Percentiles rank a stretch among this genome's conserved stretches.
These are phyloP conservation scores for Suillus subluteus DNA, from an alignment of 768 basidiomycete genomes.

Conservation along the genomic window DNA sequence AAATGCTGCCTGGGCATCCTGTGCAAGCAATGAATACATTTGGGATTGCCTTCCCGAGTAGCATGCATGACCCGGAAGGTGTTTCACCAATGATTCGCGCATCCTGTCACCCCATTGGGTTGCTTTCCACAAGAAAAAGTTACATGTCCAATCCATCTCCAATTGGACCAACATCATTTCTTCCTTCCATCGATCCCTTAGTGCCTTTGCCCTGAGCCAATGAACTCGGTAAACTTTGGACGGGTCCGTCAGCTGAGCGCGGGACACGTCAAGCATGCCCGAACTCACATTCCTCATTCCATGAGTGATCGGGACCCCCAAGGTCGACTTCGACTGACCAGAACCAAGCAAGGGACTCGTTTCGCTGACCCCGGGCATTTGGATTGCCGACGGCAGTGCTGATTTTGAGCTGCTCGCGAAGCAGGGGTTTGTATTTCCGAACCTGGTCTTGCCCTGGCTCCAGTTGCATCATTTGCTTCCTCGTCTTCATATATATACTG, in stretches of 20 bases:
- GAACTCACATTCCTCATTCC: background rate
- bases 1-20: background rate
- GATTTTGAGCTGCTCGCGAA: too few species aligned
- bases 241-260: background rate
- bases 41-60: background rate
- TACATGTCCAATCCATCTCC: background rate
- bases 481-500: too few species aligned
- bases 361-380: too few species aligned
- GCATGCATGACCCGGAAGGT: background rate
- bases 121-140: background rate
- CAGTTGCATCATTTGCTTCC: constrained; percentile 34
- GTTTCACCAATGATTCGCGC: background rate
- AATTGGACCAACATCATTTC: constrained; percentile 1
- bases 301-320: background rate
- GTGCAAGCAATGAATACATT: background rate
- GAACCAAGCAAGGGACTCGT: too few species aligned
- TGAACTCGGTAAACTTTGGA: constrained; percentile 12
- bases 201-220: constrained; percentile 13
- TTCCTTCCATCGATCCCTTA: constrained; percentile 8
- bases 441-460: background rate
- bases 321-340: background rate
- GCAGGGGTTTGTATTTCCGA: too few species aligned
- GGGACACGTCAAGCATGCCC: background rate
- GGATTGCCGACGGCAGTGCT: too few species aligned
- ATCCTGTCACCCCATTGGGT: background rate